Conservation (phyloP, 108 stramenopile genomes). For the Cyclotella distinguenda region DNA sequence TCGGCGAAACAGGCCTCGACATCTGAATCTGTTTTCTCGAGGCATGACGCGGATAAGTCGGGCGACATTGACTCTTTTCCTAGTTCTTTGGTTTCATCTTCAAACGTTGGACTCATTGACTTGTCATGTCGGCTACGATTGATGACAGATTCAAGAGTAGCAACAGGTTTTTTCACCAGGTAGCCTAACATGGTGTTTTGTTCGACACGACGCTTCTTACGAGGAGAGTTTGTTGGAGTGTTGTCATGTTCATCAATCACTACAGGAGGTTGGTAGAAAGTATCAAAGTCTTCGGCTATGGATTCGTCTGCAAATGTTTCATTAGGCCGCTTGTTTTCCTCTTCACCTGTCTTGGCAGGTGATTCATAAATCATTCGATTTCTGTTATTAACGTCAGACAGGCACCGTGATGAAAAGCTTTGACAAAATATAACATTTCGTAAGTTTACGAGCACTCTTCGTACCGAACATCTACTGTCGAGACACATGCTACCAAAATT, state of each 20-base stretch:
- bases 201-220: conserved; percentile 7
- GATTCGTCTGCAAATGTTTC: not conserved
- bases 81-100: not conserved
- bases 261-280: conserved; percentile 1
- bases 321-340: no score
- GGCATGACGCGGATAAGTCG: conserved; percentile 18
- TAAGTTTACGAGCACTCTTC: not conserved
- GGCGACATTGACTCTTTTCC: not conserved
- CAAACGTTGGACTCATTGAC: not conserved
- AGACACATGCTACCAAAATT: conserved; percentile 25
- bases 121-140: not conserved
- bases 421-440: no score
- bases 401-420: no score
- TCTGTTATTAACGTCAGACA: no score
- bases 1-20: conserved; percentile 19
- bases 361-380: no score
- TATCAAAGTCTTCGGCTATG: not conserved
- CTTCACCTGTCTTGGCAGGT: no score
- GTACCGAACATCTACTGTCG: conserved; percentile 30
- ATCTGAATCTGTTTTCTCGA: conserved; percentile 28
- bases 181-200: conserved; percentile 1
- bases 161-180: not conserved
- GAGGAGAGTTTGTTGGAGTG: conserved; percentile 5
- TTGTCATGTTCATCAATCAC: conserved; percentile 23
- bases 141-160: not conserved